Conservation (phyloP, 2,329 filamentous ascomycete species). For the Zasmidium cellare region DNA sequence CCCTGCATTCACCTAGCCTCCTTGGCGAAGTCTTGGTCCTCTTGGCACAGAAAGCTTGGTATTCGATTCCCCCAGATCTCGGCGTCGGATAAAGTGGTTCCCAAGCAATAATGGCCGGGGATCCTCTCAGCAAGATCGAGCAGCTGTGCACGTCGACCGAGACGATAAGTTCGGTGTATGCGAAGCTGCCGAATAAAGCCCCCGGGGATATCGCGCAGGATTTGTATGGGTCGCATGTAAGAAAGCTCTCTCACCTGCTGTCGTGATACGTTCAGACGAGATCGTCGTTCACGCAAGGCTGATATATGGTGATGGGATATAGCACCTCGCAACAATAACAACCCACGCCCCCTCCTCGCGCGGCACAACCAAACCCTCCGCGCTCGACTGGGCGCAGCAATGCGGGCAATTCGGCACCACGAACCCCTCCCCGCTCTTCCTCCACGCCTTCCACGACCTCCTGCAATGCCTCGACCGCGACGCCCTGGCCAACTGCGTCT, state of each 20-base stretch:
- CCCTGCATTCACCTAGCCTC: background rate
- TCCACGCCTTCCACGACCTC: slow-evolving; percentile 67
- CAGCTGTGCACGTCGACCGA: slow-evolving; percentile 22
- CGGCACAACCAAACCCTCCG: slow-evolving; percentile 5
- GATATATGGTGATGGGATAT: background rate
- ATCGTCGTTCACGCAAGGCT: no score
- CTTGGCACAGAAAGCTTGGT: no score
- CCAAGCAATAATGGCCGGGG: no score
- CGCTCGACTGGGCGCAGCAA: slow-evolving; percentile 53
- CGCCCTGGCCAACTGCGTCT: slow-evolving; percentile 55
- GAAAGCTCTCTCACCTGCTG: background rate
- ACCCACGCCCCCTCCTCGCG: slow-evolving; percentile 16
- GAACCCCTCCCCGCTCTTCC: slow-evolving; percentile 66
- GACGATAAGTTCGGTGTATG: slow-evolving; percentile 28
- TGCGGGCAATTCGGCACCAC: slow-evolving; percentile 69
- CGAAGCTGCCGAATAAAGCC: slow-evolving; percentile 24
- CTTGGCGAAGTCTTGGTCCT: background rate
- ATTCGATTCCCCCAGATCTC: no score
- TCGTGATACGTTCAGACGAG: no score
- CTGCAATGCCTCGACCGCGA: slow-evolving; percentile 57
- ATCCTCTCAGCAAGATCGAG: slow-evolving; percentile 22
- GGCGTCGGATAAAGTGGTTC: background rate
- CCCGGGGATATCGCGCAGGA: slow-evolving; percentile 28
- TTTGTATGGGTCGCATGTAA: slow-evolving; percentile 26
- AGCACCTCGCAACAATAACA: slow-evolving; percentile 25